Evolutionary conservation across 176 grass and related monocot genomes (phyloP).

Genomic region (Rhynchospora breviuscula): DNA sequence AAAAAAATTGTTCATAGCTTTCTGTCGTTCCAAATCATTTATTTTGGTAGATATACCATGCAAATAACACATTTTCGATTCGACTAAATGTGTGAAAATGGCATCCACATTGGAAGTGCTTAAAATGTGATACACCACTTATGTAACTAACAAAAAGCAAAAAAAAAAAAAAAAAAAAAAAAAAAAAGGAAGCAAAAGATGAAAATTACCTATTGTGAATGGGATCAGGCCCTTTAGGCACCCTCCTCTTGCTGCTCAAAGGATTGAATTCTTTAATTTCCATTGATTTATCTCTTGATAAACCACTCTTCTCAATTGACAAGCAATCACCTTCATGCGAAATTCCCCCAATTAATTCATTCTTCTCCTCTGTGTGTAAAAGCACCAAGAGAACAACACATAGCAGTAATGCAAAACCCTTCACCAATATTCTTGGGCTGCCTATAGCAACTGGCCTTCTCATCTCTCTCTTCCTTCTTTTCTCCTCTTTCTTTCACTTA

Average conservation of each 20-base stretch:
- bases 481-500: background rate
- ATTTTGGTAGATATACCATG: background rate
- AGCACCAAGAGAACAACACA: constrained; percentile 38
- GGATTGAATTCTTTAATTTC: background rate
- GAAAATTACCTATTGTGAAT: constrained; percentile 76
- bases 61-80: background rate
- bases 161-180: background rate
- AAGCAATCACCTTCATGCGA: background rate
- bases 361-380: constrained; percentile 17
- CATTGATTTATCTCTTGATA: constrained; percentile 23
- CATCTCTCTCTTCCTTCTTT: background rate
- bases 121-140: background rate
- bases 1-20: background rate
- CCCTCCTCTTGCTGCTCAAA: constrained; percentile 50
- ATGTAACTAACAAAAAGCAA: background rate
- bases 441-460: background rate
- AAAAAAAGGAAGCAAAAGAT: background rate
- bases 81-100: background rate
- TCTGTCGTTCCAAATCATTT: background rate
- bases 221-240: constrained; percentile 73
- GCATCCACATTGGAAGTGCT: background rate
- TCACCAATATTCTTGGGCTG: background rate
- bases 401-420: constrained; percentile 35
- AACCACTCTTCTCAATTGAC: constrained; percentile 17
- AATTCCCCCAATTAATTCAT: background rate